phyloP scores from a whole-genome alignment of 176 grass and related monocot species.

The Carex cristatella region DNA sequence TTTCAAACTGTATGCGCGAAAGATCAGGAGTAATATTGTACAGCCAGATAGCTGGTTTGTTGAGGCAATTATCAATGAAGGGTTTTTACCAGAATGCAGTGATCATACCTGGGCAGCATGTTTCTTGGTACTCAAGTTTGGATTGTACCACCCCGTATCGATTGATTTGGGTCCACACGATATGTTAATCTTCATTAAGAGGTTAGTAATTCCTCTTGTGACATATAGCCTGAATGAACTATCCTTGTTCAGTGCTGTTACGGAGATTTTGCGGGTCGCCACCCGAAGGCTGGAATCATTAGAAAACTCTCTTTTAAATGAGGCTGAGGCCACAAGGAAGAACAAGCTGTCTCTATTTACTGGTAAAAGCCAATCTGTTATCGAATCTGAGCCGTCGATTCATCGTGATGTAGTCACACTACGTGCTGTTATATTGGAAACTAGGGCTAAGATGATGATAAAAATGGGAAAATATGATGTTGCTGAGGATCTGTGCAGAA shows the following conservation, averaged over 20 bases:
- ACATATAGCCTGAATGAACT: conserved; percentile 1
- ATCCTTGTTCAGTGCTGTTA: conserved; percentile 20
- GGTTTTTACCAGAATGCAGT: neutral
- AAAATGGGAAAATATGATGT: conserved; percentile 27
- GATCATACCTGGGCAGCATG: conserved; percentile 54
- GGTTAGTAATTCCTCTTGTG: conserved; percentile 24
- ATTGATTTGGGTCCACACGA: conserved; percentile 21
- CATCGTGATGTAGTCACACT: conserved; percentile 28
- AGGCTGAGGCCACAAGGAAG: neutral
- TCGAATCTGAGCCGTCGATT: conserved; percentile 15
- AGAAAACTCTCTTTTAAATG: conserved; percentile 26
- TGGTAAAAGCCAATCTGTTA: neutral
- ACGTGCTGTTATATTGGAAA: conserved; percentile 36
- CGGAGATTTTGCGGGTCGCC: conserved; percentile 45
- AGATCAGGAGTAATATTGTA: neutral
- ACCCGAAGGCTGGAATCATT: conserved; percentile 23
- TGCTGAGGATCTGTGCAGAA: conserved; percentile 33
- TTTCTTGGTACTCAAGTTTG: conserved; percentile 43
- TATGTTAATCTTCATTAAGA: conserved; percentile 31
- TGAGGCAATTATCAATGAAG: conserved; percentile 10
- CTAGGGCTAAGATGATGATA: conserved; percentile 48
- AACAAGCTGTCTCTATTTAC: neutral
- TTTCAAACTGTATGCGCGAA: conserved; percentile 26
- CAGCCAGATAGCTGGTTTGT: neutral
- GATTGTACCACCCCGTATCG: neutral